A percentile compares a stretch with the other conserved stretches of the same genome.
These are phyloP conservation scores for Mortierella sp. DNA, from an alignment of 371 early-diverging fungal species.

Conservation along the genomic window DNA sequence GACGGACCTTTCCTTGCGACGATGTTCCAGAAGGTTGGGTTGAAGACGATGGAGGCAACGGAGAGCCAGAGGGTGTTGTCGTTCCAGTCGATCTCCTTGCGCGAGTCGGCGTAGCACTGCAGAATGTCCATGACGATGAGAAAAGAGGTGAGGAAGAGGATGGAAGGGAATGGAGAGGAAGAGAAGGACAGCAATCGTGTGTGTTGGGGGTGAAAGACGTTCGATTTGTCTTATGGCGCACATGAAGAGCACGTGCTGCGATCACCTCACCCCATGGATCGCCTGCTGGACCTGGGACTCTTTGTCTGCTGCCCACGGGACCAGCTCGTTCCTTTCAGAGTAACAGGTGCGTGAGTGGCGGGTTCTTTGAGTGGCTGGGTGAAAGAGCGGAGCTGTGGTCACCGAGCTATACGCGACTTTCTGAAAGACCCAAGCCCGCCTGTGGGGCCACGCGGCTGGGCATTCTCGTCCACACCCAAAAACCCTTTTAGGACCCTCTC, in stretches of 20 bases:
- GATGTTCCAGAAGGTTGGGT: slow-evolving; percentile 92
- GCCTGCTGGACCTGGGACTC: no score
- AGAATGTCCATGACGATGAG: slow-evolving; percentile 27
- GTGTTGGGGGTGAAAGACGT: neutral
- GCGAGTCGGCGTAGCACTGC: slow-evolving; percentile 30
- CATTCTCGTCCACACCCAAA: no score
- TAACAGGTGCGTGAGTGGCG: no score
- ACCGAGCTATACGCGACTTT: no score
- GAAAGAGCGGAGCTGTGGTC: no score
- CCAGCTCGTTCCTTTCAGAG: no score
- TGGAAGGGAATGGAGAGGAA: neutral
- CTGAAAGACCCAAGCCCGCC: no score
- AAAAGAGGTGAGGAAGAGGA: neutral
- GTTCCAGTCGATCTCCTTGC: slow-evolving; percentile 62
- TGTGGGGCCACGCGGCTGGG: no score
- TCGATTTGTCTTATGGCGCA: neutral
- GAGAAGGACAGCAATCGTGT: neutral
- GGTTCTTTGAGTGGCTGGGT: no score
- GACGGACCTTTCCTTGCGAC: slow-evolving; percentile 78
- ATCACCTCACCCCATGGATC: no score
- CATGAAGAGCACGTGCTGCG: neutral
- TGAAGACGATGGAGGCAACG: slow-evolving; percentile 81
- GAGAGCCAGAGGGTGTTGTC: slow-evolving; percentile 76
- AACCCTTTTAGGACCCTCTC: no score
- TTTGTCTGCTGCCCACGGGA: no score